phyloP scores from a whole-genome alignment of 257 asterid species.

The Lavandula angustifolia region DNA sequence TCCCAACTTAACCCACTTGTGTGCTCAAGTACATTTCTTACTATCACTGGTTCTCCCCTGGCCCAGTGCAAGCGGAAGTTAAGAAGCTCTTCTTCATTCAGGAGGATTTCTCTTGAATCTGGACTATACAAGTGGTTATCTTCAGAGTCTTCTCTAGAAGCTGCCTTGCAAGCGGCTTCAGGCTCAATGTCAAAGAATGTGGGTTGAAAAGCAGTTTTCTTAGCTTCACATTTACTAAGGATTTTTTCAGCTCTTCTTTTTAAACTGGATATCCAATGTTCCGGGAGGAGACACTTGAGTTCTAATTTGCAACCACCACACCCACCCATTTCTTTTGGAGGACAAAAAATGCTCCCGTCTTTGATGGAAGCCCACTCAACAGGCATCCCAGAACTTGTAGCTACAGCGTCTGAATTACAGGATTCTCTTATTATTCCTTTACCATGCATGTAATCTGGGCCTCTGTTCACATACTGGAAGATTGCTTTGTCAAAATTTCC shows the following conservation, averaged over 20 bases:
- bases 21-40: conserved; percentile 66
- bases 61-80: conserved; percentile 81
- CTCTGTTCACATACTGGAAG: conserved; percentile 45
- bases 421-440: conserved; percentile 58
- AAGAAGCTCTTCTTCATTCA: conserved; percentile 52
- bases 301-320: conserved; percentile 66
- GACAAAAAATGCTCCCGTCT: conserved; percentile 55
- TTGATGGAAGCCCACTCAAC: conserved; percentile 42
- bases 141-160: conserved; percentile 47
- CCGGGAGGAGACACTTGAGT: conserved; percentile 80
- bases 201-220: conserved; percentile 30
- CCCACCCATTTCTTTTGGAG: conserved; percentile 77
- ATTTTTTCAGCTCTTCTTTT: conserved; percentile 46
- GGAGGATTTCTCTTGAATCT: conserved; percentile 46
- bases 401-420: conserved; percentile 26
- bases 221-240: conserved; percentile 31
- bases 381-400: conserved; percentile 35
- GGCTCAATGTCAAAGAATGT: conserved; percentile 30
- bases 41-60: conserved; percentile 87
- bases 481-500: conserved; percentile 34
- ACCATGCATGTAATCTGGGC: conserved; percentile 81
- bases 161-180: conserved; percentile 42
- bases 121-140: conserved; percentile 66
- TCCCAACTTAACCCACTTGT: conserved; percentile 92
- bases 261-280: conserved; percentile 61